These are phyloP conservation scores for Citrus unshiu DNA, from an alignment of 345 rosid genomes.

Conservation along the genomic window DNA sequence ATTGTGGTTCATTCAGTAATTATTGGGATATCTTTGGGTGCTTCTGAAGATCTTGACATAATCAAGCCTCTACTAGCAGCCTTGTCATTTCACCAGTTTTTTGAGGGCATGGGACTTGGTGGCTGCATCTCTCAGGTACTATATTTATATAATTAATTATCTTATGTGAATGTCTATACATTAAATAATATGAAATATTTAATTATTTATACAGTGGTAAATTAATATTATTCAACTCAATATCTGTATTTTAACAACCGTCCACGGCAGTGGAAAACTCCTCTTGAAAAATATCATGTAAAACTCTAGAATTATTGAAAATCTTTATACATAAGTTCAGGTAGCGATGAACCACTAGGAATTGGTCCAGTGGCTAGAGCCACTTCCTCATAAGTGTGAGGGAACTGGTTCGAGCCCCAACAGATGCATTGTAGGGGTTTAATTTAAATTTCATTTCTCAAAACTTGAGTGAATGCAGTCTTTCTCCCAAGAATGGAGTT, in stretches of 20 bases:
- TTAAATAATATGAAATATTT: no score
- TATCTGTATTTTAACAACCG: no score
- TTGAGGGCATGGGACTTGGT: constrained; percentile 81
- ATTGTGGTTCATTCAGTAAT: constrained; percentile 71
- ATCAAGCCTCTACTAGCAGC: constrained; percentile 67
- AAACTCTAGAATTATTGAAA: background rate
- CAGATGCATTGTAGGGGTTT: no score
- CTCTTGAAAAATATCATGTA: no score
- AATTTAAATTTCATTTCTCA: rapidly evolving
- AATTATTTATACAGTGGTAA: no score
- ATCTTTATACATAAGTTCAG: background rate
- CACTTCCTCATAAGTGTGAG: no score
- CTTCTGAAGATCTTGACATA: constrained; percentile 43
- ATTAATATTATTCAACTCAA: no score
- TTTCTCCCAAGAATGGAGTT: no score
- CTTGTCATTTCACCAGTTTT: constrained; percentile 70
- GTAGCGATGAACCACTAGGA: background rate
- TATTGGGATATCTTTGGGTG: constrained; percentile 67
- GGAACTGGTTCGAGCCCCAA: no score
- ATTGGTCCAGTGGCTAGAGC: no score
- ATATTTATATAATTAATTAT: background rate
- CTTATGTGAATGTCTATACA: background rate
- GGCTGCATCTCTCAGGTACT: constrained; percentile 67
- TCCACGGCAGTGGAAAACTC: no score
- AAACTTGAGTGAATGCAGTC: rapidly evolving